Percentiles rank a stretch among this genome's conserved stretches.
Evolutionary conservation across 345 rosid species (phyloP).

Genomic region (Eutrema heterophyllum): DNA sequence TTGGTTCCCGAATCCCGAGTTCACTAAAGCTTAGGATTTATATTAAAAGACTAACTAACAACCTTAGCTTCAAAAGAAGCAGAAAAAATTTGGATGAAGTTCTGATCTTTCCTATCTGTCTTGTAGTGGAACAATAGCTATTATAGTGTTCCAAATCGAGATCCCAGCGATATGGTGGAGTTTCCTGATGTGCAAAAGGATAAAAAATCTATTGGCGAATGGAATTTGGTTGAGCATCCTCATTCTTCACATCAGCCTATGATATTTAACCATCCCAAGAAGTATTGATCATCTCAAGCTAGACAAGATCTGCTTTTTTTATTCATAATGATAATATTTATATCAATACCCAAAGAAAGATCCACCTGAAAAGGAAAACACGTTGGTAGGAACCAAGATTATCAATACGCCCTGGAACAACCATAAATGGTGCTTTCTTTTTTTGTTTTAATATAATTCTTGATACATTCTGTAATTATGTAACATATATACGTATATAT

Average conservation of each 20-base stretch:
- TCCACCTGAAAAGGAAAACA: not conserved
- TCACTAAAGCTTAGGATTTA: not conserved
- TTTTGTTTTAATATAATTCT: not conserved
- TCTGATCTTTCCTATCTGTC: not conserved
- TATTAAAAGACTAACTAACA: not conserved
- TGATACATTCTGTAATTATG: not conserved
- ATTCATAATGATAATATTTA: not conserved
- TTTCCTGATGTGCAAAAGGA: conserved; percentile 48
- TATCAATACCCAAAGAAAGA: not conserved
- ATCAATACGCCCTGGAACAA: not conserved
- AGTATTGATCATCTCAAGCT: conserved; percentile 20
- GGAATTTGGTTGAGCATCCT: conserved; percentile 92
- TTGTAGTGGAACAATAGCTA: conserved; percentile 54
- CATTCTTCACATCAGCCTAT: conserved; percentile 64
- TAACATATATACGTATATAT: not conserved
- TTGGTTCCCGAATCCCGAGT: not conserved
- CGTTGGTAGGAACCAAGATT: conserved; percentile 9
- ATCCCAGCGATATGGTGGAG: conserved; percentile 57
- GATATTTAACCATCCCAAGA: conserved; percentile 11
- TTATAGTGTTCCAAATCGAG: conserved; percentile 48
- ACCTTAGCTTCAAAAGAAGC: not conserved
- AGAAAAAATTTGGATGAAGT: not conserved
- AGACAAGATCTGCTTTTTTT: not conserved
- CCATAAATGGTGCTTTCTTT: not conserved
- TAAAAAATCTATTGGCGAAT: conserved; percentile 62